phyloP scores from a whole-genome alignment of 2,329 filamentous ascomycete species.

The Diplodia sapinea region DNA sequence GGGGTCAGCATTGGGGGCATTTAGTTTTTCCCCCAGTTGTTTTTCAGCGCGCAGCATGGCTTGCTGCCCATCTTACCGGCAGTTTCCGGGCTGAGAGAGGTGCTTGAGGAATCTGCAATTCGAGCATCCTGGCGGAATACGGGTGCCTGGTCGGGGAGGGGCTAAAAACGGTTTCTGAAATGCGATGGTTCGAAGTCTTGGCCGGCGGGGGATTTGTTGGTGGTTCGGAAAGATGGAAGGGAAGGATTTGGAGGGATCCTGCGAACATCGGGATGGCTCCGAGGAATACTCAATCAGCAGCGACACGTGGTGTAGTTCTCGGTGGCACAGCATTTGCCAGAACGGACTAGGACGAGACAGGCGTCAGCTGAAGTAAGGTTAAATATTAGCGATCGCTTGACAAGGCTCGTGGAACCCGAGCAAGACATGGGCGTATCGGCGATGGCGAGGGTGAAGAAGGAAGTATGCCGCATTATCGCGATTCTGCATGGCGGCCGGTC shows the following conservation, averaged over 20 bases:
- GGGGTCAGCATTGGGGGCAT: background rate
- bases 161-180: background rate
- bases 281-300: background rate
- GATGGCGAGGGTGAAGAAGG: background rate
- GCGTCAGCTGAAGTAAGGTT: constrained; percentile 27
- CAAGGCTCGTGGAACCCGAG: background rate
- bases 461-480: background rate
- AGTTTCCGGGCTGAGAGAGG: background rate
- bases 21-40: background rate
- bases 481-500: background rate
- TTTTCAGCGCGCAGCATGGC: background rate
- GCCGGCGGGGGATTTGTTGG: background rate
- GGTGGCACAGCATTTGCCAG: constrained; percentile 3
- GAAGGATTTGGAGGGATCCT: background rate
- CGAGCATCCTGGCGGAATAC: background rate
- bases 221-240: no score
- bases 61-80: background rate
- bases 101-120: background rate
- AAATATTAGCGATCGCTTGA: constrained; percentile 8
- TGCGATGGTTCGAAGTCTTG: background rate
- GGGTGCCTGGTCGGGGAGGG: background rate
- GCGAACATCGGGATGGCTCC: background rate
- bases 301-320: background rate
- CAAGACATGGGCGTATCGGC: background rate
- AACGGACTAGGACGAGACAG: background rate